Evolutionary conservation across 495 filamentous ascomycete species (phyloP), one percentile per base, ranked within the genome.

Genomic region (Trypethelium eluteriae): DNA sequence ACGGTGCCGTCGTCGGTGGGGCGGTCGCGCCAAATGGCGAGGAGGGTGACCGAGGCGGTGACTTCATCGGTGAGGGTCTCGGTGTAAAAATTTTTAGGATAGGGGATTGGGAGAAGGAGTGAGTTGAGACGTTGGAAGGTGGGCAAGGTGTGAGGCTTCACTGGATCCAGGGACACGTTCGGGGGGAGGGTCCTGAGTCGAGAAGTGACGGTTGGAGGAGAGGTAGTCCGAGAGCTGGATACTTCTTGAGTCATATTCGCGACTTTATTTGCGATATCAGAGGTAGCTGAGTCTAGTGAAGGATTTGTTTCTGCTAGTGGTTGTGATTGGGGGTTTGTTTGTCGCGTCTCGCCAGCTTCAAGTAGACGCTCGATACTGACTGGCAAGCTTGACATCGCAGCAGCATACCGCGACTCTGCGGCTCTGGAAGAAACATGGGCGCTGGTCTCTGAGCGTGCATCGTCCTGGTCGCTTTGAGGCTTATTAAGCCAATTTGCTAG

Each of bases 71-170:
- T 80, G 69, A 92, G 81, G 64, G 84, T 88, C 44, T 87, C 86
- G 62, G 82, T 81, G 81, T 96, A 98, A 84, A 98, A 98, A 41
- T 82, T 84, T 72, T 89, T 86, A 0, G 90, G 88, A 74, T 98
- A 98, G 75, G 84, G 83, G 70, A 97, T 89, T 32, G 93, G 93
- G 4, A 98, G 85, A 12, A 96, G 84, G 25, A 96, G 81, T 47
- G 86, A 78, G 71, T 92, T 96, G 67, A 97, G 91, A 49, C 90
- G 86, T 35, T 87, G 88, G 47, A 96, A 82, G 12, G 88, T 85
- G 56, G 89, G 82, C 66, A 96, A 80, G 75, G 92, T 70, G 14
- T 67, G 66, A 62, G 65, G 63, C 35, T 72, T 75, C 16, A 74
- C 70, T 4, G 70, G 66, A 12, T 70, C 71, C 63, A 79, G 64